Base-by-base conservation (phyloP, 306 rosid species). In the Comarum palustre region DNA sequence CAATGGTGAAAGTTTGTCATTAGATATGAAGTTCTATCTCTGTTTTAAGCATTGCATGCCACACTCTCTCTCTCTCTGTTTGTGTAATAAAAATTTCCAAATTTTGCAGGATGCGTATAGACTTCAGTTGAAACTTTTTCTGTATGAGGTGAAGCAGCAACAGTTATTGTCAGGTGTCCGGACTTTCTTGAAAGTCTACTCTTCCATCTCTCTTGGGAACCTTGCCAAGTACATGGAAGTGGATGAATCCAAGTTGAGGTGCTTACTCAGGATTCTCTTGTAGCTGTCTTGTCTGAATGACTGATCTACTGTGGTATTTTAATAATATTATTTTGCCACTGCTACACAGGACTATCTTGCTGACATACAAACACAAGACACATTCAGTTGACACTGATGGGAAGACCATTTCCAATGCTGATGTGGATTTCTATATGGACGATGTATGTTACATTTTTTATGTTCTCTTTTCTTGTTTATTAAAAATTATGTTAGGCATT, bases 221-320 rank as follows among this genome's bases (percentile, higher is more conserved):
- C 96, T 94, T 71, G 99, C 97, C 10, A 91, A 82, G 82, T 94
- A 89, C 80, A 91, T 91, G 96, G 97, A 94, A 87, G 96, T 90
- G 78, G 97, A 94, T 86, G 99, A 91, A 76, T 79, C 97, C 14
- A 89, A 93, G 68, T 81, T 91, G 85, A 91, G 99, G 99, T 89
- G 62, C 73, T 52, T 45, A 59, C 43, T 58, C 8, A 31, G 20
- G 51, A 31, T 69, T 51, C 2, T 71, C 66, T 77, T 17, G 15
- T 77, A 24, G 54, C 43, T 48, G 25, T 60, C 16, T 64, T 16
- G n/a, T 29, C 8, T 34, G 25, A 69, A 51, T 69, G 29, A 29
- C 31, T 29, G 31, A 29, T 29, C 31, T 9, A 20, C 15, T 29
- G 17, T 64, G 70, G 10, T 60, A 62, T 43, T 5, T 8, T 70